These are phyloP conservation scores for Kockovaella imperatae DNA, from an alignment of 768 basidiomycete species.

Conservation along the genomic window DNA sequence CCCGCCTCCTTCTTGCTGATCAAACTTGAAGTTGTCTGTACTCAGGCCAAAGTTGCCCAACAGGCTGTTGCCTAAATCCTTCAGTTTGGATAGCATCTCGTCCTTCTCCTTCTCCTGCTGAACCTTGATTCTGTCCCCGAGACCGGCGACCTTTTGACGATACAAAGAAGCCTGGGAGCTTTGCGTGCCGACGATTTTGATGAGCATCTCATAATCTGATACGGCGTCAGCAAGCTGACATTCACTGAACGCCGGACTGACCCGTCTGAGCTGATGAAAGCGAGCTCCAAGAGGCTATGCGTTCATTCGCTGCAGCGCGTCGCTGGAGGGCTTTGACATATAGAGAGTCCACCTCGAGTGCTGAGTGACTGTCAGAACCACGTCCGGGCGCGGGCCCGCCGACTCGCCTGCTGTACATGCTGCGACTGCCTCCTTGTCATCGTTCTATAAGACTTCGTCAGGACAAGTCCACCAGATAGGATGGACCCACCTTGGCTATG, in stretches of 20 bases:
- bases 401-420: slow-evolving; percentile 66
- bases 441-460: slow-evolving; percentile 50
- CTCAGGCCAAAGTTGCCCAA: slow-evolving; percentile 92
- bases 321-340: slow-evolving; percentile 84
- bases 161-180: slow-evolving; percentile 53
- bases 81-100: slow-evolving; percentile 88
- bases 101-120: slow-evolving; percentile 78
- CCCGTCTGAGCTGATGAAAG: slow-evolving; percentile 78
- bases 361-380: slow-evolving; percentile 46
- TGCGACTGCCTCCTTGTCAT: slow-evolving; percentile 69
- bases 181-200: slow-evolving; percentile 56
- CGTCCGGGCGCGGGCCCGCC: slow-evolving; percentile 12
- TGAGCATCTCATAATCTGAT: slow-evolving; percentile 69
- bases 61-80: slow-evolving; percentile 81
- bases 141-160: slow-evolving; percentile 49
- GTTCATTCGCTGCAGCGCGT: slow-evolving; percentile 77
- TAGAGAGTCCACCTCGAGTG: slow-evolving; percentile 72
- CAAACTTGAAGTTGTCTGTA: slow-evolving; percentile 95
- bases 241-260: slow-evolving; percentile 37
- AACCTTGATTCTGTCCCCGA: slow-evolving; percentile 63
- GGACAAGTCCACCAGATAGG: not conserved
- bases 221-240: slow-evolving; percentile 61
- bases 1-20: slow-evolving; percentile 87
- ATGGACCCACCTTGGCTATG: slow-evolving; percentile 59
- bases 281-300: slow-evolving; percentile 71